Conservation (phyloP, 2,329 filamentous ascomycete species). For the Helotiales sp. region DNA sequence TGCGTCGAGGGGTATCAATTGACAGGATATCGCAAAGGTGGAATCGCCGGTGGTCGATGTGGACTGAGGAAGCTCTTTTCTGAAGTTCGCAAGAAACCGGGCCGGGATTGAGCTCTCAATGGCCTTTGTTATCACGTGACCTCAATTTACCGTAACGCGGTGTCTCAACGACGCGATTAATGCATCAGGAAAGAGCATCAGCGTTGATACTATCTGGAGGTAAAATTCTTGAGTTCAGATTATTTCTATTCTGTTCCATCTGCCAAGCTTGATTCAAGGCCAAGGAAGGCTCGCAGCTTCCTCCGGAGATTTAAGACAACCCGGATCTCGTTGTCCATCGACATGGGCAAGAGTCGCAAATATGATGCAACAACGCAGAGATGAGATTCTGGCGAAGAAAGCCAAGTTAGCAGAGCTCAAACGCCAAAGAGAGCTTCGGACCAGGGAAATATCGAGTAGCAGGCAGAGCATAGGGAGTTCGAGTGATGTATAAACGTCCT, state of each 20-base stretch:
- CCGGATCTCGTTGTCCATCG: slow-evolving; percentile 12
- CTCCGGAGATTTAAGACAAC: not conserved
- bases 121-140: slow-evolving; percentile 19
- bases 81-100: slow-evolving; percentile 15
- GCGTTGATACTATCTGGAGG: not conserved
- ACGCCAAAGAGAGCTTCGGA: slow-evolving; percentile 81
- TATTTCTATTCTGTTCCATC: not conserved
- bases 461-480: slow-evolving; percentile 68
- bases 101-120: not conserved
- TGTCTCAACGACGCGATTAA: slow-evolving; percentile 12
- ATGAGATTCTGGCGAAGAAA: slow-evolving; percentile 96
- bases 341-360: slow-evolving; percentile 31
- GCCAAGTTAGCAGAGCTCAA: slow-evolving; percentile 96
- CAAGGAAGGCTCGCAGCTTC: not conserved
- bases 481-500: slow-evolving; percentile 62
- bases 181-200: not conserved
- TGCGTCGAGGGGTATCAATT: slow-evolving; percentile 29
- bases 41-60: slow-evolving; percentile 21
- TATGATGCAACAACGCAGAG: slow-evolving; percentile 74
- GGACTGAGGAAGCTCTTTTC: slow-evolving; percentile 27
- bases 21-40: slow-evolving; percentile 25
- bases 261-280: not conserved
- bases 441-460: slow-evolving; percentile 70
- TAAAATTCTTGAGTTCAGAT: not conserved
- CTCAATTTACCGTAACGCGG: slow-evolving; percentile 4